Conservation (phyloP, 108 stramenopile species). For the Hondaea fermentalgiana region DNA sequence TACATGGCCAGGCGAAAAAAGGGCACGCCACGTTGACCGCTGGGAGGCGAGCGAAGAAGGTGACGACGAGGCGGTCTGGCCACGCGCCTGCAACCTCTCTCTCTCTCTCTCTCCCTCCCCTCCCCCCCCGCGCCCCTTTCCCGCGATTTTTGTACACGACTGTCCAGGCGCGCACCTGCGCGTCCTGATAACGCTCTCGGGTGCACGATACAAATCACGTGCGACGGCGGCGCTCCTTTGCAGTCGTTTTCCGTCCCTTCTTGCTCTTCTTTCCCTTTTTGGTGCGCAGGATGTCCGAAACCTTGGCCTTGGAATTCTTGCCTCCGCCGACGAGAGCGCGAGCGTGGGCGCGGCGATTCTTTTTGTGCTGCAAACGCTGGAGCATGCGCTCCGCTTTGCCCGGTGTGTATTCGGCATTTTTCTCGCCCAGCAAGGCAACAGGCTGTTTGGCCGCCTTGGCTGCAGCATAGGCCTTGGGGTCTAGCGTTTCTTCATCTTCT, state of each 20-base stretch:
- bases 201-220: neutral
- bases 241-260: neutral
- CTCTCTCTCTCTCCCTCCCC: too few species aligned
- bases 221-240: conserved; percentile 8
- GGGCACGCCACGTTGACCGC: too few species aligned
- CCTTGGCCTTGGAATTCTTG: neutral
- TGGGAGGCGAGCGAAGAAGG: too few species aligned
- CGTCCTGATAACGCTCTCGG: too few species aligned
- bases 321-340: neutral
- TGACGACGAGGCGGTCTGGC: too few species aligned
- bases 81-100: too few species aligned
- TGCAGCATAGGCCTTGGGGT: neutral
- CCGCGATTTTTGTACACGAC: too few species aligned
- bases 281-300: neutral
- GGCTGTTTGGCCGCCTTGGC: neutral
- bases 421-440: neutral
- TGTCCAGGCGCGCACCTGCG: too few species aligned
- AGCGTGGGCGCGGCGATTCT: neutral
- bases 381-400: conserved; percentile 4
- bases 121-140: too few species aligned
- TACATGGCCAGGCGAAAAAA: too few species aligned
- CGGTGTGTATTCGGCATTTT: neutral
- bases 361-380: neutral
- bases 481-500: neutral
- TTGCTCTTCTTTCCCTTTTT: neutral